These are phyloP conservation scores for Podila horticola DNA, from an alignment of 192 early-diverging fungal species.

Conservation along the genomic window DNA sequence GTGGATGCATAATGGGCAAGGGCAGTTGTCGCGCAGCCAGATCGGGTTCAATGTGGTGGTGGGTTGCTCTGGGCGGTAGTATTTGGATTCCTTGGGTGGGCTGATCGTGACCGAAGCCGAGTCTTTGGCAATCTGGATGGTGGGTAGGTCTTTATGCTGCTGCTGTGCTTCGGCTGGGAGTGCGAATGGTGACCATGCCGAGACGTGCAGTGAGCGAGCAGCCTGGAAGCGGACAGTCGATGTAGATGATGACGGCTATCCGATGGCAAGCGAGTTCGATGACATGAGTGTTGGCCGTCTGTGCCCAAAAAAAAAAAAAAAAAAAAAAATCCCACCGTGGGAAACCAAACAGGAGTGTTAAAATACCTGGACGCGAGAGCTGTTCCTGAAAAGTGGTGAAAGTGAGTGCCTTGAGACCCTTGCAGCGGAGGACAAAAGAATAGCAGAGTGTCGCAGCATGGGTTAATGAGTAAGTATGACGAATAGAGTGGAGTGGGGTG, in stretches of 20 bases:
- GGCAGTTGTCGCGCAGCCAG: constrained; percentile 73
- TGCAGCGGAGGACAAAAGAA: too few species aligned
- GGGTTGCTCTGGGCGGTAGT: constrained; percentile 11
- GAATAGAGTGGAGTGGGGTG: background rate
- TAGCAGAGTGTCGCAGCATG: background rate
- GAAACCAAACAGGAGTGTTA: background rate
- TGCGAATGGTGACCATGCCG: background rate
- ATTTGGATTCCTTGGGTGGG: constrained; percentile 9
- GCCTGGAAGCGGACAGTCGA: too few species aligned
- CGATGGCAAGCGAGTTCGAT: background rate
- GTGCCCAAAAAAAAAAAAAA: background rate
- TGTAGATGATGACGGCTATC: background rate
- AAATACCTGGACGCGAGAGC: background rate
- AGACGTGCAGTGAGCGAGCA: background rate
- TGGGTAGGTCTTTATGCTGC: background rate
- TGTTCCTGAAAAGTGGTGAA: constrained; percentile 2
- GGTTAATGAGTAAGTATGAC: background rate
- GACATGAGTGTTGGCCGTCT: background rate
- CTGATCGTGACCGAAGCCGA: constrained; percentile 7
- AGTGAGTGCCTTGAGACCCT: too few species aligned
- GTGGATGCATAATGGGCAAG: constrained; percentile 65
- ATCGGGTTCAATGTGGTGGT: constrained; percentile 34
- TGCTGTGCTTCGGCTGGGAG: background rate
- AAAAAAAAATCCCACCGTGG: background rate
- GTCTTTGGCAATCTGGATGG: constrained; percentile 3